A percentile compares a stretch with the other conserved stretches of the same genome.
Conservation (phyloP, 768 basidiomycete genomes). For the button mushroom (Agaricus bisporus) region DNA sequence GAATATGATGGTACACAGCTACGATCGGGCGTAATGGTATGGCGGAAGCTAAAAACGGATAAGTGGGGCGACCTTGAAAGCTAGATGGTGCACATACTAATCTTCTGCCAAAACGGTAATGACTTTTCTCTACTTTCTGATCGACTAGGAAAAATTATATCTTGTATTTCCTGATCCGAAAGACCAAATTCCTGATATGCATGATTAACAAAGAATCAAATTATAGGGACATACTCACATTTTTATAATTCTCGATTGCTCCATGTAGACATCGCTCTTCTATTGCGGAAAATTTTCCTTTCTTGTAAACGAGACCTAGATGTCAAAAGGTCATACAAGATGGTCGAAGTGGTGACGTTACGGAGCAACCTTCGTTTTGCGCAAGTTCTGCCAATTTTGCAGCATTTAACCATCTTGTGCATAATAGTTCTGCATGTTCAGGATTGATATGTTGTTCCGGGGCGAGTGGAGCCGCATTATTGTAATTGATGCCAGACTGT, state of each 20-base stretch:
- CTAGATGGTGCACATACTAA: slow-evolving; percentile 44
- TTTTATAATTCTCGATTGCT: slow-evolving; percentile 60
- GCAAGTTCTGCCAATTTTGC: slow-evolving; percentile 64
- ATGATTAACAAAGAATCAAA: neutral
- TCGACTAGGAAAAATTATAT: slow-evolving; percentile 60
- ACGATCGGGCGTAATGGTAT: slow-evolving; percentile 74
- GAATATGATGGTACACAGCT: slow-evolving; percentile 79
- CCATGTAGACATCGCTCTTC: slow-evolving; percentile 61
- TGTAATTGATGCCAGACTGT: neutral
- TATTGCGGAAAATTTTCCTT: slow-evolving; percentile 79
- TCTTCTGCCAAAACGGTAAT: slow-evolving; percentile 71
- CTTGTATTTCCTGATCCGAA: slow-evolving; percentile 45
- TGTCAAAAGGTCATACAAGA: slow-evolving; percentile 1
- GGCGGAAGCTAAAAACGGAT: slow-evolving; percentile 44
- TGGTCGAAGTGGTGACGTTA: neutral
- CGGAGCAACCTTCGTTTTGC: slow-evolving; percentile 50
- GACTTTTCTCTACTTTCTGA: slow-evolving; percentile 48
- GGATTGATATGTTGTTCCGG: slow-evolving; percentile 35
- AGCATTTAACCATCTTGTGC: slow-evolving; percentile 75
- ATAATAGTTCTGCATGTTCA: slow-evolving; percentile 62
- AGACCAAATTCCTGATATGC: slow-evolving; percentile 42
- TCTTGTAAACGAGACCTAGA: slow-evolving; percentile 78
- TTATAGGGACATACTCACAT: slow-evolving; percentile 31
- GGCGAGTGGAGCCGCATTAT: neutral
- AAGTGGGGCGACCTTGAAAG: neutral